These are phyloP conservation scores for Cladosporium sphaerospermum DNA, from an alignment of 2,329 filamentous ascomycete genomes.

Conservation along the genomic window DNA sequence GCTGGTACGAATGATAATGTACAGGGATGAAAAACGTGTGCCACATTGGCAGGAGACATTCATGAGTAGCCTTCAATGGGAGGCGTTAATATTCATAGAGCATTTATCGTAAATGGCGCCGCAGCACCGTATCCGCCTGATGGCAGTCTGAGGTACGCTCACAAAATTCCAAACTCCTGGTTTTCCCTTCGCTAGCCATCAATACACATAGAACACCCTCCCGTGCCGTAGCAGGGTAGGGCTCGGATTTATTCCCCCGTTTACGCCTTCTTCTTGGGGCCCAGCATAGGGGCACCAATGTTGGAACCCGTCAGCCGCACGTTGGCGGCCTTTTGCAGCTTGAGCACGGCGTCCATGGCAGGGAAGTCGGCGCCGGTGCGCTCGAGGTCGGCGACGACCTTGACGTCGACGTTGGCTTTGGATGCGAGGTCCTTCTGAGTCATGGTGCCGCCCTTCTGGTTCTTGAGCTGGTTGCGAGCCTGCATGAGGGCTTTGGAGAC, in stretches of 20 bases:
- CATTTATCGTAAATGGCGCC: constrained; percentile 10
- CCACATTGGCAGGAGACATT: not conserved
- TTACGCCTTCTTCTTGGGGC: constrained; percentile 59
- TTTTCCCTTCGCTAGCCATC: constrained; percentile 9
- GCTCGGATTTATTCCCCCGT: no score
- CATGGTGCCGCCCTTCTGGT: constrained; percentile 66
- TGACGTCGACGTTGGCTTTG: constrained; percentile 80
- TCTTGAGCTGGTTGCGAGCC: constrained; percentile 72
- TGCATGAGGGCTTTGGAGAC: constrained; percentile 79
- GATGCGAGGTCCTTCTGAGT: constrained; percentile 83
- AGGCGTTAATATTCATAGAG: constrained; percentile 12
- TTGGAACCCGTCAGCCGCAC: constrained; percentile 32
- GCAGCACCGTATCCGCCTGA: not conserved
- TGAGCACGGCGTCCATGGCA: constrained; percentile 79
- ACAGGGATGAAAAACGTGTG: not conserved
- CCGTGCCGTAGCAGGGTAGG: no score
- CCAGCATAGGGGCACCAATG: constrained; percentile 77
- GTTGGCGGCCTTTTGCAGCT: constrained; percentile 59
- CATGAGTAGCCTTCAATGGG: not conserved
- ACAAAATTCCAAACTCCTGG: constrained; percentile 10
- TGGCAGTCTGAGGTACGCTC: constrained; percentile 2
- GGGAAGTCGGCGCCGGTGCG: constrained; percentile 70
- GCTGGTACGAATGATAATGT: not conserved
- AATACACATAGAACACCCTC: not conserved
- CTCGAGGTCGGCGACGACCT: constrained; percentile 80